Evolutionary conservation across 345 rosid species (phyloP).

Genomic region (Durio zibethinus): DNA sequence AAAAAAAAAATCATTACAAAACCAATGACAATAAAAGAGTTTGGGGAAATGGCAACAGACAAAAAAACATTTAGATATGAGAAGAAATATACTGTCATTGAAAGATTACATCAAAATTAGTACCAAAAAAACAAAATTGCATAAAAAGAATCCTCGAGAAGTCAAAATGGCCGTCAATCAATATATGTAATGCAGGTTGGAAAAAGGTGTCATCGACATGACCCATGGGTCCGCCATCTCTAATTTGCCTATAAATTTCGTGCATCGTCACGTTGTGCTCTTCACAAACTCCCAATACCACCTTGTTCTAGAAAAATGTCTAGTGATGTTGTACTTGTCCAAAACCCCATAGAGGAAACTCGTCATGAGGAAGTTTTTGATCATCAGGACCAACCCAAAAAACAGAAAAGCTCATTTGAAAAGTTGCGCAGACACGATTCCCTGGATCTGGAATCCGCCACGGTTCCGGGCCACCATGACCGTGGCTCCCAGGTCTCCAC

Average conservation of each 20-base stretch:
- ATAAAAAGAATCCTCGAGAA: too few relatives aligned
- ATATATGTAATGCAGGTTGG: background rate
- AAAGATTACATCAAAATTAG: too few relatives aligned
- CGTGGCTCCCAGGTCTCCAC: conserved; percentile 31
- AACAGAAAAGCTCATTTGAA: too few relatives aligned
- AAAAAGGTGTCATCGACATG: background rate
- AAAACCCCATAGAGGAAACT: background rate
- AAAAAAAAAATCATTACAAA: too few relatives aligned
- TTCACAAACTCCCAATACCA: background rate
- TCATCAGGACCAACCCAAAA: background rate
- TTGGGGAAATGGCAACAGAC: too few relatives aligned
- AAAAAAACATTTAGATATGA: too few relatives aligned
- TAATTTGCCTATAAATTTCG: background rate
- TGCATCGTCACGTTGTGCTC: background rate
- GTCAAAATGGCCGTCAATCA: too few relatives aligned
- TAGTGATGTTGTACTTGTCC: background rate
- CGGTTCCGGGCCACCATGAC: conserved; percentile 1
- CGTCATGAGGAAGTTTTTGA: background rate
- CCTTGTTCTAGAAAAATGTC: background rate
- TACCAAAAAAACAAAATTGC: too few relatives aligned
- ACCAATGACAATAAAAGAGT: too few relatives aligned
- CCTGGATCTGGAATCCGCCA: conserved; percentile 43
- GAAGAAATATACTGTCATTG: too few relatives aligned
- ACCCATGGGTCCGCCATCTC: background rate
- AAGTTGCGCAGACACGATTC: conserved; percentile 40